A percentile compares a stretch with the other conserved stretches of the same genome.
These are phyloP conservation scores for Apophysomyces trapeziformis DNA, from an alignment of 371 early-diverging fungal species.

Conservation along the genomic window DNA sequence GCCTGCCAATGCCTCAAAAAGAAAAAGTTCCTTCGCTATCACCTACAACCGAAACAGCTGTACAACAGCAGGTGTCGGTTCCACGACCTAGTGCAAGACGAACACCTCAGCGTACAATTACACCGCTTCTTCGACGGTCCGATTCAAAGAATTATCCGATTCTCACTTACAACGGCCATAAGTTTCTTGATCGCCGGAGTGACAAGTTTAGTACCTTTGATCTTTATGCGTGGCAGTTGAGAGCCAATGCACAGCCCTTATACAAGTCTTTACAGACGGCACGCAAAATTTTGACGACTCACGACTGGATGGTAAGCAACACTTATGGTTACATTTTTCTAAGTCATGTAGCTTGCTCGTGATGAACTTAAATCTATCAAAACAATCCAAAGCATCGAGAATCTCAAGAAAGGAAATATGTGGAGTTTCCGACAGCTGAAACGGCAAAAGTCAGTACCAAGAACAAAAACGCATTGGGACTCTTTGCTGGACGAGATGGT, in stretches of 20 bases:
- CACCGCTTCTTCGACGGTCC: constrained; percentile 26
- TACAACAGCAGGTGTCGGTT: not conserved
- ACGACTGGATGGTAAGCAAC: constrained; percentile 77
- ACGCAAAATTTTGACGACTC: constrained; percentile 75
- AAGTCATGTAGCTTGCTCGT: constrained; percentile 64
- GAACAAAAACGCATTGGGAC: constrained; percentile 91
- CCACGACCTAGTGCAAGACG: constrained; percentile 3
- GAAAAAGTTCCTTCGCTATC: constrained; percentile 8
- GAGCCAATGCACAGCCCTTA: constrained; percentile 73
- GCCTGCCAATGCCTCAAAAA: constrained; percentile 1
- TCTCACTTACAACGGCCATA: constrained; percentile 48
- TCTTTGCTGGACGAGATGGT: constrained; percentile 87
- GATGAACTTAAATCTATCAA: constrained; percentile 82
- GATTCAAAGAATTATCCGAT: constrained; percentile 40
- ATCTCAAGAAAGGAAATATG: constrained; percentile 71
- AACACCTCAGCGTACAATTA: constrained; percentile 31
- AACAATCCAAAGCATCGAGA: constrained; percentile 78
- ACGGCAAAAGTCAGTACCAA: constrained; percentile 68
- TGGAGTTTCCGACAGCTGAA: constrained; percentile 88
- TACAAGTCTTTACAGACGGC: constrained; percentile 69
- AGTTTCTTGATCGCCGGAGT: constrained; percentile 36
- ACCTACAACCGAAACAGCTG: not conserved
- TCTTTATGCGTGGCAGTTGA: constrained; percentile 78
- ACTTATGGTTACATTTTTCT: not conserved
- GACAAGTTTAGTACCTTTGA: constrained; percentile 50